Conservation (phyloP, 1,284 basidiomycete species). For the Omphalotus olearius region DNA sequence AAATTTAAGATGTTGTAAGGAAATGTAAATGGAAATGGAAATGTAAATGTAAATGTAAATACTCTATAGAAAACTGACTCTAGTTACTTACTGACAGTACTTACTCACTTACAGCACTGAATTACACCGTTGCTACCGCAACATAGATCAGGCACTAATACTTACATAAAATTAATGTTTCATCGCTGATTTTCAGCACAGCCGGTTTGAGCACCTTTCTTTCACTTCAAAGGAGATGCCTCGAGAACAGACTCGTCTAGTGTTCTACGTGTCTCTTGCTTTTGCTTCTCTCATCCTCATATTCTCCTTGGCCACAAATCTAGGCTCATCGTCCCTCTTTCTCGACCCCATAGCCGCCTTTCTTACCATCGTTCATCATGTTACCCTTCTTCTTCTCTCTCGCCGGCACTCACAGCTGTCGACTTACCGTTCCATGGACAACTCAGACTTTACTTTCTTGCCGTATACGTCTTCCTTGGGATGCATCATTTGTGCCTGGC, state of each 20-base stretch:
- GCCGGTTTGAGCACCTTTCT: too few relatives aligned
- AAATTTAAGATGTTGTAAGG: too few relatives aligned
- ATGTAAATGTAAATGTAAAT: too few relatives aligned
- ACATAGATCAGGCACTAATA: too few relatives aligned
- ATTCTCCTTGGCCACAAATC: conserved; percentile 2
- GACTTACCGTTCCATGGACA: not conserved
- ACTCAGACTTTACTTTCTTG: not conserved
- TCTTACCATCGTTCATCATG: not conserved
- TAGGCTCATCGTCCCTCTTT: conserved; percentile 1
- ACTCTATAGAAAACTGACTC: too few relatives aligned
- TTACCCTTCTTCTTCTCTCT: not conserved
- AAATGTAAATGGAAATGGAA: too few relatives aligned
- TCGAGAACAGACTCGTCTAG: not conserved
- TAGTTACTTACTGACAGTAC: too few relatives aligned
- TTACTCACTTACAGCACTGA: too few relatives aligned
- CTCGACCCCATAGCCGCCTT: conserved; percentile 5
- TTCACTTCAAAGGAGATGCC: conserved; percentile 2
- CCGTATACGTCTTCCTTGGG: not conserved
- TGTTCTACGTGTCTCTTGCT: conserved; percentile 1
- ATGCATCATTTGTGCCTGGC: conserved; percentile 1
- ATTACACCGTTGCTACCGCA: too few relatives aligned
- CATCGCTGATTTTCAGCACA: too few relatives aligned
- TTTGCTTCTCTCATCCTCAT: not conserved
- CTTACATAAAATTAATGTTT: too few relatives aligned
- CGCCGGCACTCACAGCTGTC: not conserved